phyloP scores from a whole-genome alignment of 129 eudicot species.

The Saussurea involucrata region DNA sequence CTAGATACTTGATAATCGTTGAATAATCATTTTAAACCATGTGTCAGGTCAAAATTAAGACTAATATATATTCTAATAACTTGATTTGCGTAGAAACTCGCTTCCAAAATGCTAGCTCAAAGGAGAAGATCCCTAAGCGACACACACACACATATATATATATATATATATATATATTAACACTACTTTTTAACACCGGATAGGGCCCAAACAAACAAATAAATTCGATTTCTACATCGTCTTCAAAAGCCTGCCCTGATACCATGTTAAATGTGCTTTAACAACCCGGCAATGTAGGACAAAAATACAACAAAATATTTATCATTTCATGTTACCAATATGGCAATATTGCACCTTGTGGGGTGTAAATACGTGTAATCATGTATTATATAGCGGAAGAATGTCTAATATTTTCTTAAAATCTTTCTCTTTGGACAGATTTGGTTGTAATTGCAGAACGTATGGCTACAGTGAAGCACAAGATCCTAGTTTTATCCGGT shows the following conservation, averaged over 20 bases:
- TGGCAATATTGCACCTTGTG: not conserved
- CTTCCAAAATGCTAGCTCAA: too few species aligned
- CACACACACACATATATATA: too few species aligned
- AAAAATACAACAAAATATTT: not conserved
- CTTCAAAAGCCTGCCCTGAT: too few species aligned
- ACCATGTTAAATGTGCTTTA: too few species aligned
- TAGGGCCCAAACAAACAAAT: too few species aligned
- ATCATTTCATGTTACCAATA: not conserved
- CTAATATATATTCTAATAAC: too few species aligned
- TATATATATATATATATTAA: too few species aligned
- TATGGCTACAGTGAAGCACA: slow-evolving; percentile 94
- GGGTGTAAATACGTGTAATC: not conserved
- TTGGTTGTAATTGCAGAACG: slow-evolving; percentile 73
- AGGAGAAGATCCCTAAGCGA: too few species aligned
- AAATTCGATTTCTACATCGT: too few species aligned
- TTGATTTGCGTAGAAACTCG: too few species aligned
- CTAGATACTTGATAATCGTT: not conserved
- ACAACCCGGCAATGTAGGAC: too few species aligned
- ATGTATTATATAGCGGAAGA: not conserved
- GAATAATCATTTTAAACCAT: not conserved
- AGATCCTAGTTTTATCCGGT: slow-evolving; percentile 81
- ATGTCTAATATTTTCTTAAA: not conserved
- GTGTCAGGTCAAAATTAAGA: not conserved
- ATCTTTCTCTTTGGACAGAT: slow-evolving; percentile 39
- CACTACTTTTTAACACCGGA: too few species aligned